Percentiles rank a stretch among this genome's conserved stretches.
Conservation (phyloP, 495 filamentous ascomycete genomes). For the Penicillium canariense region DNA sequence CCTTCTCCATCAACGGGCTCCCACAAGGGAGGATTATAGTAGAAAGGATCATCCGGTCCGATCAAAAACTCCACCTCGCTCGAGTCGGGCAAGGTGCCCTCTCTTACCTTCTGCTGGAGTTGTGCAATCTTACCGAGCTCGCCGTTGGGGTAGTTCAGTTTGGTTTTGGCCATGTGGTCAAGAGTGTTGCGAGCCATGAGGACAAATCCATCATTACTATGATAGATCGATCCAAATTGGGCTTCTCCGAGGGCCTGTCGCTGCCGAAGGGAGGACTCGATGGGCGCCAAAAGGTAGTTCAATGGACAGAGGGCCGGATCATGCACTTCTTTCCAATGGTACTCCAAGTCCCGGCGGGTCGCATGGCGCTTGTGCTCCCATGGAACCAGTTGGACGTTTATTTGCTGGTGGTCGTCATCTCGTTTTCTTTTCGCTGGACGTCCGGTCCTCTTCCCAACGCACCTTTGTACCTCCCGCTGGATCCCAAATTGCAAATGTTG, state of each 20-base stretch:
- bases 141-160: not conserved
- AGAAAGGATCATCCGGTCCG: constrained; percentile 13
- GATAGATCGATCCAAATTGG: not conserved
- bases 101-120: not conserved
- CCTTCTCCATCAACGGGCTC: not conserved
- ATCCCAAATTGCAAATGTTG: not conserved
- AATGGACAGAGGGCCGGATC: not conserved
- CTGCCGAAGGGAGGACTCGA: not conserved
- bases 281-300: not conserved
- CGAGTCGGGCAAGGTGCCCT: not conserved
- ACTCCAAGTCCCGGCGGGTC: constrained; percentile 8
- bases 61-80: not conserved
- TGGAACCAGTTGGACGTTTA: not conserved
- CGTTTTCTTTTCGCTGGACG: not conserved
- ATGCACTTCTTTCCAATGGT: constrained; percentile 1
- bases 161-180: not conserved
- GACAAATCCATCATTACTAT: not conserved
- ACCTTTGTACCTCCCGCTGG: not conserved
- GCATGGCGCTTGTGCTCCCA: not conserved
- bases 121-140: not conserved
- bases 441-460: not conserved
- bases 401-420: not conserved
- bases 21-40: constrained; percentile 7
- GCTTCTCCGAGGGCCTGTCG: not conserved
- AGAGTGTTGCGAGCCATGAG: not conserved